Evolutionary conservation across 2,329 filamentous ascomycete species (phyloP).

Genomic region (Curvularia sp.): DNA sequence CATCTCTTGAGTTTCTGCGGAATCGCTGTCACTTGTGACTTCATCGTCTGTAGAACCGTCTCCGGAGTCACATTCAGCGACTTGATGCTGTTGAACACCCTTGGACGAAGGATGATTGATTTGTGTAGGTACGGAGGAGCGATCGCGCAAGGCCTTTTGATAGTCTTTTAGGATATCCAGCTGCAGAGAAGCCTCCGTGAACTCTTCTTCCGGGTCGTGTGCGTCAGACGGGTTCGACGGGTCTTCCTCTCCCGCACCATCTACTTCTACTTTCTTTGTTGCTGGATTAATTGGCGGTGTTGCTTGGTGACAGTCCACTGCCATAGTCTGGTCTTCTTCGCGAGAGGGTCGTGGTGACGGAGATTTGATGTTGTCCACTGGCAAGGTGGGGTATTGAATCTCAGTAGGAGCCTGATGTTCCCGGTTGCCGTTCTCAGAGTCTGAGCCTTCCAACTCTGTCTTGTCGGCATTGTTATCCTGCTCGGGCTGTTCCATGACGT

Average conservation of each 20-base stretch:
- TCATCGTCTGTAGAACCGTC: neutral
- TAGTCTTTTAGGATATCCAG: constrained; percentile 38
- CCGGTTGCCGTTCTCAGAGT: neutral
- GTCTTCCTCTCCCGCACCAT: neutral
- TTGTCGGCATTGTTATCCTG: neutral
- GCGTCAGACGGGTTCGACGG: neutral
- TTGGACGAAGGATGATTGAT: neutral
- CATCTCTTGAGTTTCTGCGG: neutral
- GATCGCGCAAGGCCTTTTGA: constrained; percentile 14
- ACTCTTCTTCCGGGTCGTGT: constrained; percentile 26
- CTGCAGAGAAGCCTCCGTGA: constrained; percentile 45
- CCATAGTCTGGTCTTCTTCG: constrained; percentile 8
- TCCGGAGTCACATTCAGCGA: neutral
- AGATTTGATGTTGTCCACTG: neutral
- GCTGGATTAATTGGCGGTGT: neutral
- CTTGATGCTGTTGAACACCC: neutral
- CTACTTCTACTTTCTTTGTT: neutral
- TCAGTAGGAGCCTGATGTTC: neutral
- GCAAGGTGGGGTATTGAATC: constrained; percentile 25
- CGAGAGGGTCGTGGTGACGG: neutral
- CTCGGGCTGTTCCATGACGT: neutral
- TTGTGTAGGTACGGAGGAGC: neutral
- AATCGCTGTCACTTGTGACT: neutral
- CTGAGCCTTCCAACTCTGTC: neutral
- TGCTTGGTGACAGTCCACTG: neutral